These are phyloP conservation scores for Rhododendron simsii DNA, from an alignment of 148 eudicot genomes.

Conservation along the genomic window DNA sequence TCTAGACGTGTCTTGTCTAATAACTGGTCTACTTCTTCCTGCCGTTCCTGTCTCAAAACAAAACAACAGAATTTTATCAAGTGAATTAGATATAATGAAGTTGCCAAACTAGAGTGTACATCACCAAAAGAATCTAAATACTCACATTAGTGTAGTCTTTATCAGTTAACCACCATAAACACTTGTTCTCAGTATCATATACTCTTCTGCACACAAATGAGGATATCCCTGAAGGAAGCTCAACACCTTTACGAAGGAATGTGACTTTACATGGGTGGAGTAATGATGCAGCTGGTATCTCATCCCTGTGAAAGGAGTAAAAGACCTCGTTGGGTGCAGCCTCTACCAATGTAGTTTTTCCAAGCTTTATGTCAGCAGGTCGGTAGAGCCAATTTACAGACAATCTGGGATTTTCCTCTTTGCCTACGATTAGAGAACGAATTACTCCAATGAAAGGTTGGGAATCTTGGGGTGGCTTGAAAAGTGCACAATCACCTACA, in stretches of 20 bases:
- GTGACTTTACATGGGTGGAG: slow-evolving; percentile 94
- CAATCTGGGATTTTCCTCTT: slow-evolving; percentile 44
- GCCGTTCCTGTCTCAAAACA: slow-evolving; percentile 56
- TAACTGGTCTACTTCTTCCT: slow-evolving; percentile 82
- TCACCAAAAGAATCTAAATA: background rate
- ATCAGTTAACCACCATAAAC: slow-evolving; percentile 90
- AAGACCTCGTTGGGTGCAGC: slow-evolving; percentile 83
- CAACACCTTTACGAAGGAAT: slow-evolving; percentile 74
- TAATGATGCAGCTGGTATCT: slow-evolving; percentile 81
- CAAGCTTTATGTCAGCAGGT: slow-evolving; percentile 67
- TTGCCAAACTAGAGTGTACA: background rate
- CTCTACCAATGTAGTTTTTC: slow-evolving; percentile 52
- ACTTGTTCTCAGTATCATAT: slow-evolving; percentile 63
- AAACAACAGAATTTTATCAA: slow-evolving; percentile 15
- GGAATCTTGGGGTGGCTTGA: slow-evolving; percentile 61
- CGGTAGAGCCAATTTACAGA: slow-evolving; percentile 86
- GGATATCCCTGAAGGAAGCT: slow-evolving; percentile 67
- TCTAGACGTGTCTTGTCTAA: slow-evolving; percentile 58
- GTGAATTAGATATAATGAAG: background rate
- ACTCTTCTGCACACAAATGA: slow-evolving; percentile 83
- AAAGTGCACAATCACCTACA: slow-evolving; percentile 85
- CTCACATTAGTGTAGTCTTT: slow-evolving; percentile 74
- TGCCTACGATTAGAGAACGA: slow-evolving; percentile 31
- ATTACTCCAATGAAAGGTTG: slow-evolving; percentile 75
- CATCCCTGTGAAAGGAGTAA: slow-evolving; percentile 83